Evolutionary conservation across 805 yeast genomes (phyloP), one percentile per base, ranked within the genome.

Genomic region (Wickerhamiella nectarea): DNA sequence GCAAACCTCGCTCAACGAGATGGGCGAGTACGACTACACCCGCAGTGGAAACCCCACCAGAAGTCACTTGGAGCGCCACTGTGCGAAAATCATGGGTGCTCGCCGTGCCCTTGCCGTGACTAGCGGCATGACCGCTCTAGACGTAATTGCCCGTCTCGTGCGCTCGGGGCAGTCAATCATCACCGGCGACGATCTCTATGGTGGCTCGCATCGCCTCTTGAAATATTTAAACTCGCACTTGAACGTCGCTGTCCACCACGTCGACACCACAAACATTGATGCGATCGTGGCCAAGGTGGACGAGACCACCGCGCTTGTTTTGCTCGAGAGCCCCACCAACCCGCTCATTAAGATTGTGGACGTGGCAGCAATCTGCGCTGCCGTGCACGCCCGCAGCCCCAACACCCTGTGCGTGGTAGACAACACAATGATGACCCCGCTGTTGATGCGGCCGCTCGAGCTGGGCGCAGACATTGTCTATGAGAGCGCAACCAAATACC

Each of bases 381-480:
- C 73, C 48, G 86, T 87, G 36, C 91, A 84, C 57, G 59, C 63
- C 35, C 67, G 71, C 34, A 79, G 71, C 56, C 85, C 93, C 14
- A 70, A 77, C 31, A 70, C 80, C 43, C 77, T 84, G 34, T 91
- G 85, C 18, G 94, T 84, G 11, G 87, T 87, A 49, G 96, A 87
- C 64, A 87, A 89, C 68, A 89, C 96, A 47, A 87, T 87, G 97
- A 80, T 87, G 93, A 78, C 94, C 22, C 96, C 96, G 10, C 62
- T 87, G 48, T 69, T 79, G 55, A 77, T 83, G 77, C 71, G 79
- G 19, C 96, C 97, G 4, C 68, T 87, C 51, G 84, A 82, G 52
- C 72, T 81, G 52, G 93, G 91, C 7, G 89, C 78, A 31, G 96
- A 87, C 58, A 82, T 87, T 46, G 94, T 83, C 46, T 89, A 87